Evolutionary conservation across 2,329 filamentous ascomycete species (phyloP).

Genomic region (Diaporthe sp.): DNA sequence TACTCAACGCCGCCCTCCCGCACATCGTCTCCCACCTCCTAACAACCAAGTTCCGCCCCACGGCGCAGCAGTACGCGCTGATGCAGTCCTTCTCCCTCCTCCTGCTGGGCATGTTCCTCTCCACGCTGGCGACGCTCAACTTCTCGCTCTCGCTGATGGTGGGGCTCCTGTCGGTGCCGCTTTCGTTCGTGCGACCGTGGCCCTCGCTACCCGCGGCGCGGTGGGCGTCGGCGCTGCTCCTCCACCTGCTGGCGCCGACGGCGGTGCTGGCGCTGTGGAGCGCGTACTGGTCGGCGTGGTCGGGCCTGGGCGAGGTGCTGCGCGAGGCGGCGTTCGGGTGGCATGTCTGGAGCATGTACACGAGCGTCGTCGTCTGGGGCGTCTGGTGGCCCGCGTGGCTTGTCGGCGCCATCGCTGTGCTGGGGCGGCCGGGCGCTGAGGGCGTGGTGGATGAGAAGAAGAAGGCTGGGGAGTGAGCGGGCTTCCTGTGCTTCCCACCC

Average conservation of each 20-base stretch:
- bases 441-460: slow-evolving; percentile 11
- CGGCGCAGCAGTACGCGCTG: slow-evolving; percentile 79
- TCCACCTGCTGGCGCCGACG: slow-evolving; percentile 74
- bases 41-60: slow-evolving; percentile 65
- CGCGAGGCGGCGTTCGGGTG: slow-evolving; percentile 86
- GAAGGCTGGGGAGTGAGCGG: not conserved
- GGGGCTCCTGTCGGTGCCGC: slow-evolving; percentile 82
- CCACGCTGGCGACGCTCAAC: slow-evolving; percentile 93
- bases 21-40: slow-evolving; percentile 69
- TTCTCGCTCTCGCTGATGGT: slow-evolving; percentile 91
- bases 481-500: not conserved
- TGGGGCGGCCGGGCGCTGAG: slow-evolving; percentile 53
- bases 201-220: slow-evolving; percentile 55
- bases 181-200: slow-evolving; percentile 79
- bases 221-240: slow-evolving; percentile 61
- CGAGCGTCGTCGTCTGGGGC: slow-evolving; percentile 90
- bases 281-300: slow-evolving; percentile 48
- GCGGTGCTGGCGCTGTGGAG: slow-evolving; percentile 66
- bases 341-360: slow-evolving; percentile 92
- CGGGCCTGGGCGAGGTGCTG: slow-evolving; percentile 70
- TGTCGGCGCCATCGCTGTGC: slow-evolving; percentile 69
- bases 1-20: slow-evolving; percentile 70
- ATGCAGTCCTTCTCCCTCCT: slow-evolving; percentile 95
- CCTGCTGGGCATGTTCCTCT: slow-evolving; percentile 90
- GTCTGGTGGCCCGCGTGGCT: slow-evolving; percentile 97